Evolutionary conservation across 78 protist genomes (phyloP).

Genomic region (Blattamonas nauphoetae): DNA sequence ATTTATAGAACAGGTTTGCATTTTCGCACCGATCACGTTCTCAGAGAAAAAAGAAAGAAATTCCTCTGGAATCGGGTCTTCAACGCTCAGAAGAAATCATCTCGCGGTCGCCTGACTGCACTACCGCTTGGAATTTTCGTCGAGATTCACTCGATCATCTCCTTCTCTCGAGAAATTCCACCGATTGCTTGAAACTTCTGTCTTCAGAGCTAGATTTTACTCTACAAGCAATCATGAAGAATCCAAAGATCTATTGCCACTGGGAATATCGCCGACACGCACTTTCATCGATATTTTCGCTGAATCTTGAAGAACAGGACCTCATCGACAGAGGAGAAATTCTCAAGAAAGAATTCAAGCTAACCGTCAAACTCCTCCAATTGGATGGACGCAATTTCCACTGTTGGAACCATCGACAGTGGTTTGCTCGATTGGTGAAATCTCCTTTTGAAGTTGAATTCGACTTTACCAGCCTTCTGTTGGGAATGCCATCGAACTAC

Average conservation of each 20-base stretch:
- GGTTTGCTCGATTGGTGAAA: neutral
- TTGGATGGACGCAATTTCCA: neutral
- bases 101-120: too few species aligned
- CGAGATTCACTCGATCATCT: neutral
- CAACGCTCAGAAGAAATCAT: too few species aligned
- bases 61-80: too few species aligned
- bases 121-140: neutral
- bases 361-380: neutral
- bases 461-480: neutral
- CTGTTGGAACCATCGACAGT: neutral
- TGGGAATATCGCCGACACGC: neutral
- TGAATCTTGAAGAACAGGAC: too few species aligned
- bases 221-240: neutral
- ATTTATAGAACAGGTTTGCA: too few species aligned
- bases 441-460: neutral
- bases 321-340: neutral
- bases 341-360: neutral
- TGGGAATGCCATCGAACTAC: too few species aligned
- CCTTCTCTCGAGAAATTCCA: neutral
- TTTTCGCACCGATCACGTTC: too few species aligned
- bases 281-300: too few species aligned
- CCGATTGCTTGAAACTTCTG: neutral
- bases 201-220: neutral
- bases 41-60: too few species aligned
- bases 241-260: neutral